Conservation (phyloP, 495 filamentous ascomycete species). For the Usnea hakonensis region DNA sequence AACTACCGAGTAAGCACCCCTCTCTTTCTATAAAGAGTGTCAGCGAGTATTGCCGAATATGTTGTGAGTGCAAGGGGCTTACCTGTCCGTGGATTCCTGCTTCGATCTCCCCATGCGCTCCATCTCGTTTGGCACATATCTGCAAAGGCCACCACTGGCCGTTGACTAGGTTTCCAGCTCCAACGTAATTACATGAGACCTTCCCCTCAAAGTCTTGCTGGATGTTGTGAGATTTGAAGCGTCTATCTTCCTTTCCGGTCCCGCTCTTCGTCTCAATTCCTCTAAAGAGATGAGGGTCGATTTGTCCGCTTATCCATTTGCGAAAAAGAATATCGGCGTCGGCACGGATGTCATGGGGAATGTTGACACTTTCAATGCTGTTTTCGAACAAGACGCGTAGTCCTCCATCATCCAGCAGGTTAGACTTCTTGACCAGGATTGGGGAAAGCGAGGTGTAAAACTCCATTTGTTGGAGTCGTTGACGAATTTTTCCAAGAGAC, state of each 20-base stretch:
- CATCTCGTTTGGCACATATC: slow-evolving; percentile 45
- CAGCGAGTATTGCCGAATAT: background rate
- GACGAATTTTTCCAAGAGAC: slow-evolving; percentile 20
- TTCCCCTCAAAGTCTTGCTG: slow-evolving; percentile 23
- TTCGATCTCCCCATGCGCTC: slow-evolving; percentile 47
- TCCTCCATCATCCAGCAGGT: slow-evolving; percentile 33
- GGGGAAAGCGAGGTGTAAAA: slow-evolving; percentile 27
- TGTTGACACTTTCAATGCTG: slow-evolving; percentile 7
- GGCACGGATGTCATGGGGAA: slow-evolving; percentile 37
- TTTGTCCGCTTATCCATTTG: slow-evolving; percentile 34
- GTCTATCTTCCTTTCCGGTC: slow-evolving; percentile 13
- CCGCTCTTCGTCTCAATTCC: slow-evolving; percentile 34
- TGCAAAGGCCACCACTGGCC: slow-evolving; percentile 54
- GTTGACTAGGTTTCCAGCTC: slow-evolving; percentile 40
- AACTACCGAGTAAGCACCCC: slow-evolving; percentile 37
- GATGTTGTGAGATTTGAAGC: slow-evolving; percentile 24
- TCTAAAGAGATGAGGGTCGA: slow-evolving; percentile 39
- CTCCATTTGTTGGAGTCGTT: slow-evolving; percentile 28
- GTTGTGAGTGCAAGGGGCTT: background rate
- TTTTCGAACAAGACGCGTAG: slow-evolving; percentile 32
- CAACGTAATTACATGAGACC: slow-evolving; percentile 30
- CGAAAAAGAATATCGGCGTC: slow-evolving; percentile 35
- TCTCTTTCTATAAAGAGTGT: slow-evolving; percentile 10
- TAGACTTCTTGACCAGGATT: slow-evolving; percentile 28
- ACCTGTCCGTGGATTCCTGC: slow-evolving; percentile 40